A percentile compares a stretch with the other conserved stretches of the same genome.
Evolutionary conservation across 257 asterid genomes (phyloP).

Genomic region (Solanum raphanifolium): DNA sequence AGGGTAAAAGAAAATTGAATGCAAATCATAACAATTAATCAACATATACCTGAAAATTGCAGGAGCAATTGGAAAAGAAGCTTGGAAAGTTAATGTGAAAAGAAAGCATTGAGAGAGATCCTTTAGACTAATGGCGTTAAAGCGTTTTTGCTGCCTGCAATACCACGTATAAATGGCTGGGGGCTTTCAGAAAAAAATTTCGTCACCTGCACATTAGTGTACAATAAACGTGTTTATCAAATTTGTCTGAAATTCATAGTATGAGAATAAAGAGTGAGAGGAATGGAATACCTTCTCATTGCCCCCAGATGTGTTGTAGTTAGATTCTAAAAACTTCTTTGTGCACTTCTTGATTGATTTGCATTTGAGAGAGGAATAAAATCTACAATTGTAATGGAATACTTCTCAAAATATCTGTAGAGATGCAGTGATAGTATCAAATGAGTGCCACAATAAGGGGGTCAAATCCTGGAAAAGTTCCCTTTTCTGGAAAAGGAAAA

Average conservation of each 20-base stretch:
- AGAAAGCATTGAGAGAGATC: background rate
- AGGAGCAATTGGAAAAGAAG: background rate
- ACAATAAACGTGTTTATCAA: background rate
- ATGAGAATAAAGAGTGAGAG: background rate
- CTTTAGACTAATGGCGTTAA: no score
- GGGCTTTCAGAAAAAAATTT: no score
- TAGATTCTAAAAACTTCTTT: no score
- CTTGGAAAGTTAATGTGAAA: background rate
- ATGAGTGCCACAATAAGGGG: background rate
- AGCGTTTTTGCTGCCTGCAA: no score
- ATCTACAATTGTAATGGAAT: background rate
- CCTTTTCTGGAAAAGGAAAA: background rate
- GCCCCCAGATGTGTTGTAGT: no score
- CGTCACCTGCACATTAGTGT: background rate
- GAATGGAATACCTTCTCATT: background rate
- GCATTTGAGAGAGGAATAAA: background rate
- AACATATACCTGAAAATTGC: background rate
- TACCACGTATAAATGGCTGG: no score
- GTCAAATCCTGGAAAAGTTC: background rate
- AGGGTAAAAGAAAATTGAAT: no score
- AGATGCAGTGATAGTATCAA: background rate
- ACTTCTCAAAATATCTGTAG: background rate
- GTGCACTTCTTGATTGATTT: background rate
- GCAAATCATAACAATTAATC: no score
- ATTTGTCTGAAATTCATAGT: no score